Base-by-base conservation (phyloP, 2,329 filamentous ascomycete genomes). In the Metarhizium anisopliae region DNA sequence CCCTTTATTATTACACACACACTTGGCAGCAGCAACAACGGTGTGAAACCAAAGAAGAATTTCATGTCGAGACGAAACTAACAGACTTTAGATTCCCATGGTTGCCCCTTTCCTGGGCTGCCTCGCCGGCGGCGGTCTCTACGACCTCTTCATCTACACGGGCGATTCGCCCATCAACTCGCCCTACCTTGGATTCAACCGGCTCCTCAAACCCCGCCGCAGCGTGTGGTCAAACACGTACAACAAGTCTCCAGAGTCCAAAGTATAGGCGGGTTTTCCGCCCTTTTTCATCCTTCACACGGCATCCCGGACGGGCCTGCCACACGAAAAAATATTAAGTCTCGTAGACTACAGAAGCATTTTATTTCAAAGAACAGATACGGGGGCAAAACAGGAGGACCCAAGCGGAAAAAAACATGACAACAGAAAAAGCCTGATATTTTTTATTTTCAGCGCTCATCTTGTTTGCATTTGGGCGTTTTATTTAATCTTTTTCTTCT, bases 151-250 rank as follows among this genome's bases (percentile, higher is more conserved):
- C 66, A 73, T 90, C 43, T 90, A 84, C 66, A 87, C 83, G 0
- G 86, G 86, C 3, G 70, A 85, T n/a, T 86, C 80, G 60, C 85
- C 86, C 1, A 75, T 90, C 61, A 90, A 90, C 69, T 83, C 77
- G 0, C 84, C 84, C 0, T 84, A 76, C 70, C 67, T 87, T 63
- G 85, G 86, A 0, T 64, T 89, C n/a, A 77, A 77, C 61, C 73
- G 80, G 30, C 63, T 86, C 0, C 59, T 69, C 40, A 66, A 66
- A 51, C 67, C 68, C 7, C 66, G 63, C 45, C 67, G 65, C 47
- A 66, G 63, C 30, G 67, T 68, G 13, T 74, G 70, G 70, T 71
- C 69, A 18, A 71, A 72, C 64, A 70, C 69, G 2, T 64, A 68
- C 53, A 57, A 58, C 45, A 57, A 58, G 36, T 53, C 61, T 14